Evolutionary conservation across 2,329 filamentous ascomycete genomes (phyloP).

Genomic region (Diaporthe vaccinii): DNA sequence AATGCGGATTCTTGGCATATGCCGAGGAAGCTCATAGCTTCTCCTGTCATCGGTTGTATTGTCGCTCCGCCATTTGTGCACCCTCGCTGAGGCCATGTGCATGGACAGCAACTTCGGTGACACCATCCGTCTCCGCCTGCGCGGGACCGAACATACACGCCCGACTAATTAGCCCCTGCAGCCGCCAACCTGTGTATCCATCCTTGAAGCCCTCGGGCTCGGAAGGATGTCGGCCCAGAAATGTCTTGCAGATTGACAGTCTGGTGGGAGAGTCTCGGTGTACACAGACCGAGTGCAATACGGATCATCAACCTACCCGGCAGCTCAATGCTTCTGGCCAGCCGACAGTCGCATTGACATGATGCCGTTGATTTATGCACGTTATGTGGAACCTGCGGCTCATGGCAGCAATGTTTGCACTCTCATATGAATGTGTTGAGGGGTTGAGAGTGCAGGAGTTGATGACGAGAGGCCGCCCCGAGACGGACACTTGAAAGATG

Average conservation of each 20-base stretch:
- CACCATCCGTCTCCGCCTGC: conserved; percentile 3
- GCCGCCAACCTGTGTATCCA: background rate
- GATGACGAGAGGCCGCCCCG: background rate
- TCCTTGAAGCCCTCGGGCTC: background rate
- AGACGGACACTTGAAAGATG: background rate
- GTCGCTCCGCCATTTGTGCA: background rate
- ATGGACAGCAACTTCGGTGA: background rate
- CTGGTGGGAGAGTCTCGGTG: background rate
- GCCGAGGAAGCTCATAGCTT: background rate
- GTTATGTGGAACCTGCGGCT: background rate
- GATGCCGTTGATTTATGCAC: background rate
- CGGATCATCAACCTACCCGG: background rate
- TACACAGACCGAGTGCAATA: background rate
- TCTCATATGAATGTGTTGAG: background rate
- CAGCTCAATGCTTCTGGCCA: conserved; percentile 13
- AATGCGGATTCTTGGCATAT: background rate
- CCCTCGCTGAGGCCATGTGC: conserved; percentile 3
- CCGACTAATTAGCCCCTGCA: background rate
- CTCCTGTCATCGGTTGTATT: background rate
- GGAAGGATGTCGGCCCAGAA: too few species aligned
- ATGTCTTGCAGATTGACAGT: background rate
- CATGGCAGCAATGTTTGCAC: conserved; percentile 21
- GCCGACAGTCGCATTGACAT: background rate
- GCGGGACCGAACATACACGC: background rate
- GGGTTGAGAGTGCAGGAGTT: background rate